A percentile compares a stretch with the other conserved stretches of the same genome.
Evolutionary conservation across 345 rosid species (phyloP).

Genomic region (Physaria fendleri): DNA sequence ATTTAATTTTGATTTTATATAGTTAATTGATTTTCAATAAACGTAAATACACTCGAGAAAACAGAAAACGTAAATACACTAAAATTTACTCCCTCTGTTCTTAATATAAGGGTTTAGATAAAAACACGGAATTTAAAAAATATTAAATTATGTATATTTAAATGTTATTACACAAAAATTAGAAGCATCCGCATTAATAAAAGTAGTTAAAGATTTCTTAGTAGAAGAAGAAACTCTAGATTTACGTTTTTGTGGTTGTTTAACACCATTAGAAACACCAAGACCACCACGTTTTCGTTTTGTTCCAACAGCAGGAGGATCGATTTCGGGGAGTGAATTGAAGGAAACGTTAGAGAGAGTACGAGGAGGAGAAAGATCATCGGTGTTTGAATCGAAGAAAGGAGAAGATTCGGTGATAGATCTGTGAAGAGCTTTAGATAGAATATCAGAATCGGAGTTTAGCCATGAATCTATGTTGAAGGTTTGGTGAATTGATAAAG

Average conservation of each 20-base stretch:
- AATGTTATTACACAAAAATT: too few relatives aligned
- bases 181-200: constrained; percentile 74
- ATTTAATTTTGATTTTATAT: too few relatives aligned
- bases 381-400: constrained; percentile 16
- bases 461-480: constrained; percentile 32
- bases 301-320: neutral
- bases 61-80: too few relatives aligned
- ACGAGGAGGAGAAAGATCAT: constrained; percentile 38
- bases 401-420: constrained; percentile 27
- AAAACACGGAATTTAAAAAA: too few relatives aligned
- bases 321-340: neutral
- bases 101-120: too few relatives aligned
- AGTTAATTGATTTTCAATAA: too few relatives aligned
- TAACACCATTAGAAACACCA: constrained; percentile 31
- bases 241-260: too few relatives aligned
- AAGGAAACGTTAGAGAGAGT: constrained; percentile 29
- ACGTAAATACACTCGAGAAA: too few relatives aligned
- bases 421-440: constrained; percentile 47
- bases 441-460: constrained; percentile 13
- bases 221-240: constrained; percentile 47
- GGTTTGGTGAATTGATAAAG: constrained; percentile 15
- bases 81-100: too few relatives aligned
- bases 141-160: too few relatives aligned
- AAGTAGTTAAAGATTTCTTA: constrained; percentile 73
- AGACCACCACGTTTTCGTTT: constrained; percentile 32